Evolutionary conservation across 179 eudicot genomes (phyloP), one percentile per base, ranked within the genome.

Genomic region (Pouteria campechiana): DNA sequence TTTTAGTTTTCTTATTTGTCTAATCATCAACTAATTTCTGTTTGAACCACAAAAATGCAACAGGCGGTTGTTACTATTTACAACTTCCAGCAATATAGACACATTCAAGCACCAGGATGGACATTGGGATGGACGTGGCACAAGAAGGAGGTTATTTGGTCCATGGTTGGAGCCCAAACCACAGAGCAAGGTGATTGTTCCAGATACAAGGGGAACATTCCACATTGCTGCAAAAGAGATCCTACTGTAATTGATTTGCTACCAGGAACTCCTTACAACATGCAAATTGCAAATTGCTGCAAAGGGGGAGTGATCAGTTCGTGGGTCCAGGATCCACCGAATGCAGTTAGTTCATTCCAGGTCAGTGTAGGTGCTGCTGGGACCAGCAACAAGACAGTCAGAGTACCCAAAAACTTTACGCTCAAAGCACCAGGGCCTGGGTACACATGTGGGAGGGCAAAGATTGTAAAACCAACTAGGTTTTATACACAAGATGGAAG

Each of bases 141-240:
- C 5, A 52, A 64, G 47, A 67, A 86, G 8, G 93, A 86, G 50
- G 72, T 86, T 10, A 76, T 78, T 50, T 70, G 93, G 93, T 40
- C 44, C 54, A 64, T 69, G 67, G 18, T 68, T 37, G 95, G 95
- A 25, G 41, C 45, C 41, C 72, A 71, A 67, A 52, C 83, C 2
- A 75, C 76, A 0, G 70, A 79, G 25, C 80, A 78, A 69, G 95
- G 93, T 14, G 76, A 86, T 58, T 86, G 85, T 44, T 78, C 95
- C 3, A 67, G 22, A 44, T 78, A 32, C 50, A 59, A 67, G 69
- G 58, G 68, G 8, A 52, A 56, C 38, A 34, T 68, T 28, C 95
- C 88, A 11, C 72, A 55, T 55, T 70, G 85, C 41, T 86, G 88
- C 38, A 57, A 37, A 47, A 82, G 72, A 36, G 59, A 25, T 41